Base-by-base conservation (phyloP, 2,329 filamentous ascomycete genomes). In the Fusarium sp. region DNA sequence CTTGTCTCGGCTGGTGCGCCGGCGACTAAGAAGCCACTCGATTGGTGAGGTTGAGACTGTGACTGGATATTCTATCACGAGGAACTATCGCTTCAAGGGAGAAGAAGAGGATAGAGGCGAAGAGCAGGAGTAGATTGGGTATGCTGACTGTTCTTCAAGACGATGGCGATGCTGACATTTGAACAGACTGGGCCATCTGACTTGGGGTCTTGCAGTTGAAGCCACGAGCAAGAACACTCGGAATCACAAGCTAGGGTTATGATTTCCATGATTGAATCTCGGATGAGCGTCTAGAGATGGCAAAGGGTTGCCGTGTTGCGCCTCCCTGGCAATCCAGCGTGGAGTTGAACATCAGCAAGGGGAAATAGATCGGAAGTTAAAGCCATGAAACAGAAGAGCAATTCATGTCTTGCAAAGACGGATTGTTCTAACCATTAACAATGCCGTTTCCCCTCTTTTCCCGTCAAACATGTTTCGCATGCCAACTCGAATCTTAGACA, bases 21-120 rank as follows among this genome's bases (percentile, higher is more conserved):
- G 38, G 70, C 77, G 52, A 69, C 78, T 9, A 81, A 78, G 71
- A 81, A 82, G 65, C 79, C 80, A 4, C 56, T 85, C 56, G 84
- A 85, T 63, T 85, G 84, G 84, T 85, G 78, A 84, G 58, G 62
- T 35, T 68, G 61, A 38, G 42, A 4, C 3, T 18, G 4, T 36
- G 54, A 14, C 0, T 8, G 20, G 33, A n/a, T 22, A n/a, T 33
- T 56, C 54, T 31, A 31, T 31, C 2, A 14, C 0, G 25, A 52
- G 25, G 52, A 10, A 56, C 7, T 9, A 4, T 29, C n/a, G 7
- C 29, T 16, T 11, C 13, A 4, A 56, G n/a, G 29, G 6, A 13
- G 13, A 0, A 22, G 18, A 2, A 13, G 20, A n/a, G 47, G 47
- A 18, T 1, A 22, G 20, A 18, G 31, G n/a, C 9, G 20, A 35